phyloP scores from a whole-genome alignment of 2,329 filamentous ascomycete species.

The Periconia macrospinosa region DNA sequence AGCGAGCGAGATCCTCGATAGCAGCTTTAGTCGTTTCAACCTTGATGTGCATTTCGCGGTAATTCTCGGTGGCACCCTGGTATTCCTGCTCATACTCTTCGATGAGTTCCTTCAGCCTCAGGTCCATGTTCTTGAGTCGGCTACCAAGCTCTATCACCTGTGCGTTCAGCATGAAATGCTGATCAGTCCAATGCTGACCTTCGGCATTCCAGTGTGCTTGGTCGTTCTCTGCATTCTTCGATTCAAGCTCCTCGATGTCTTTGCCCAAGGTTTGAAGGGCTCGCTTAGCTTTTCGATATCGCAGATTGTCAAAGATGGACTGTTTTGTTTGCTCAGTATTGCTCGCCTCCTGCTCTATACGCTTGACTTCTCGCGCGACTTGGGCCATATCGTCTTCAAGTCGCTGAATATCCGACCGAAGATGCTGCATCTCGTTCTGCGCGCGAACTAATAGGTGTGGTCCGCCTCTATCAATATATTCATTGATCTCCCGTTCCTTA shows the following conservation, averaged over 20 bases:
- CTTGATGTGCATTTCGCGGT: slow-evolving; percentile 84
- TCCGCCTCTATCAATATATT: slow-evolving; percentile 77
- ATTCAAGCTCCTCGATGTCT: slow-evolving; percentile 75
- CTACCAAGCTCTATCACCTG: slow-evolving; percentile 76
- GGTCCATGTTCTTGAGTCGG: slow-evolving; percentile 80
- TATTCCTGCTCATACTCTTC: slow-evolving; percentile 85
- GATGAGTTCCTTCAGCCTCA: slow-evolving; percentile 72
- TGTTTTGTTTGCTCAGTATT: slow-evolving; percentile 82
- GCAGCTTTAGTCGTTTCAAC: slow-evolving; percentile 91
- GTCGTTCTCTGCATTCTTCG: slow-evolving; percentile 80
- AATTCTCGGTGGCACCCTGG: slow-evolving; percentile 76
- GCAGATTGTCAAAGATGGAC: slow-evolving; percentile 85
- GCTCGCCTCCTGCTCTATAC: slow-evolving; percentile 73
- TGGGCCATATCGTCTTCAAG: slow-evolving; percentile 69
- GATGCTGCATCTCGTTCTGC: slow-evolving; percentile 66
- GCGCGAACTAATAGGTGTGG: slow-evolving; percentile 70
- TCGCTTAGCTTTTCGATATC: slow-evolving; percentile 75
- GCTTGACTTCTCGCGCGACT: slow-evolving; percentile 72
- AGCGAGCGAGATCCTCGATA: slow-evolving; percentile 84
- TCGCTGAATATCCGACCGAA: slow-evolving; percentile 67
- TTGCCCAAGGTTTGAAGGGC: slow-evolving; percentile 66
- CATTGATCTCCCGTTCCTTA: slow-evolving; percentile 75
- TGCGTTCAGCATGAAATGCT: slow-evolving; percentile 70
- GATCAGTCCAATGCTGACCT: slow-evolving; percentile 66
- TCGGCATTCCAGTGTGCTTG: slow-evolving; percentile 73